phyloP scores from a whole-genome alignment of 2,329 filamentous ascomycete genomes.

The Hymenoscyphus albidus region DNA sequence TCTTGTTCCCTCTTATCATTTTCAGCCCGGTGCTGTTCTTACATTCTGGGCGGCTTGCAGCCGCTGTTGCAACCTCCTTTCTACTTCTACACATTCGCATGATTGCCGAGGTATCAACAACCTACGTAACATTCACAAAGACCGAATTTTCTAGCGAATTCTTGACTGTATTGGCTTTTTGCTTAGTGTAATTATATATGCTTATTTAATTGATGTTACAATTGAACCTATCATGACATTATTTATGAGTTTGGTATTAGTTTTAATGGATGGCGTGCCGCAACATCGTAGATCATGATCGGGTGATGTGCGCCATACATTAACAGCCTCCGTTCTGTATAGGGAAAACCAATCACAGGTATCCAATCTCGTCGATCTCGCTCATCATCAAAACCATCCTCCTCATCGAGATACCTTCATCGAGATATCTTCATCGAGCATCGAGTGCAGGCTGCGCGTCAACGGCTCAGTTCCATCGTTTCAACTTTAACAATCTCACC shows the following conservation, averaged over 20 bases:
- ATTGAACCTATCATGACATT: background rate
- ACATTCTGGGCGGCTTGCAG: background rate
- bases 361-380: background rate
- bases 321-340: background rate
- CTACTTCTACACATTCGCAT: background rate
- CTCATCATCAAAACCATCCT: background rate
- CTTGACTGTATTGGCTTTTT: background rate
- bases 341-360: background rate
- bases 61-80: background rate
- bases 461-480: background rate
- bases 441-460: background rate
- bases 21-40: background rate
- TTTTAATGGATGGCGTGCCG: background rate
- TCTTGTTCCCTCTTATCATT: background rate
- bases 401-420: background rate
- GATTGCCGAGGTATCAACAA: background rate
- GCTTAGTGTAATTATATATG: background rate
- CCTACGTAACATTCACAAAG: background rate
- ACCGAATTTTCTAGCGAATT: background rate
- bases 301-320: background rate
- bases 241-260: background rate
- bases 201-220: background rate
- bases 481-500: constrained; percentile 1
- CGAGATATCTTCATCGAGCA: background rate
- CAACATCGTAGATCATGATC: background rate